These are phyloP conservation scores for Calonectria pseudoturangicola DNA, from an alignment of 2,329 filamentous ascomycete species.

Conservation along the genomic window DNA sequence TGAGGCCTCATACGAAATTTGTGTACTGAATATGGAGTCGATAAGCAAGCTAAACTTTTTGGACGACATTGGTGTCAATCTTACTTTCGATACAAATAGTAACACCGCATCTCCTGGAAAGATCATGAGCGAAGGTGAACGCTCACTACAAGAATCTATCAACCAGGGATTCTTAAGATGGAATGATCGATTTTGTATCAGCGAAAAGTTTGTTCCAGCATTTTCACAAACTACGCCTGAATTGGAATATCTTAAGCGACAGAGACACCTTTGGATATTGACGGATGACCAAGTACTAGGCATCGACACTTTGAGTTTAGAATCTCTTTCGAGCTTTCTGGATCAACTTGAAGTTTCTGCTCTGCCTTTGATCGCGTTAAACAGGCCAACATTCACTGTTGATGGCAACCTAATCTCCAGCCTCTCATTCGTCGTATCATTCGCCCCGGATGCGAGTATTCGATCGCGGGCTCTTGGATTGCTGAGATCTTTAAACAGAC, in stretches of 20 bases:
- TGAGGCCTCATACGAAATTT: constrained; percentile 4
- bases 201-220: neutral
- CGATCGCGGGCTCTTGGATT: neutral
- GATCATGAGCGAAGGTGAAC: neutral
- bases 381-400: constrained; percentile 2
- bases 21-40: neutral
- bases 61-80: too few species aligned
- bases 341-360: neutral
- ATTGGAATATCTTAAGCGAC: neutral
- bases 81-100: neutral
- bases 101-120: neutral
- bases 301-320: neutral
- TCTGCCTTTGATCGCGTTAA: neutral
- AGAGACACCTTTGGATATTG: constrained; percentile 3
- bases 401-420: constrained; percentile 15
- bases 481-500: neutral
- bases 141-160: neutral
- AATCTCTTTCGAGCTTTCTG: neutral
- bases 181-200: constrained; percentile 1
- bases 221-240: neutral
- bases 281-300: neutral
- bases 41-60: neutral
- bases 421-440: neutral
- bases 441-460: neutral
- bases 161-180: neutral